Evolutionary conservation across 208 protist species (phyloP).

Genomic region (Leishmania amazonensis): DNA sequence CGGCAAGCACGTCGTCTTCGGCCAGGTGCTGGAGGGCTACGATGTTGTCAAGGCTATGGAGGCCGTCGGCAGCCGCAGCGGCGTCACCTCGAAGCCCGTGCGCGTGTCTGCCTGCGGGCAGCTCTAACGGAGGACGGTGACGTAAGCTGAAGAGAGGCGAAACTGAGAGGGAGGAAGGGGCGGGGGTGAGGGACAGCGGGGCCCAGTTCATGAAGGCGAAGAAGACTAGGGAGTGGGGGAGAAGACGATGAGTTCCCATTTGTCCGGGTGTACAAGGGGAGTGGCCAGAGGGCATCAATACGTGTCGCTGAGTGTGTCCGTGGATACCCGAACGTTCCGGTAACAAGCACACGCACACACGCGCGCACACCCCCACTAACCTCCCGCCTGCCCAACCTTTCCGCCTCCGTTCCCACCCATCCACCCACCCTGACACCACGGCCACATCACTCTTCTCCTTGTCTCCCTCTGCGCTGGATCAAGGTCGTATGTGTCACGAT

Average conservation of each 20-base stretch:
- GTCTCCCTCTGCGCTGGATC: not conserved
- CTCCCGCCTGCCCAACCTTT: not conserved
- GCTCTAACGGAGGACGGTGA: constrained; percentile 35
- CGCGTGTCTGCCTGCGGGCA: constrained; percentile 70
- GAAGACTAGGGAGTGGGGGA: not conserved
- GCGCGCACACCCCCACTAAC: not conserved
- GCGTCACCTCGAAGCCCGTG: constrained; percentile 59
- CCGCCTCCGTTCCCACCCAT: not conserved
- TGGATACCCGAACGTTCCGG: not conserved
- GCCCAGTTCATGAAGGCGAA: not conserved
- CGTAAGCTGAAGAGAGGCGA: not conserved
- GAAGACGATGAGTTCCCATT: not conserved
- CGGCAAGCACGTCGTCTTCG: constrained; percentile 97
- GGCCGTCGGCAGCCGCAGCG: constrained; percentile 58
- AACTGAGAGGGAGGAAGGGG: not conserved
- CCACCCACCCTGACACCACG: not conserved
- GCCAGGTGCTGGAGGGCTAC: constrained; percentile 91
- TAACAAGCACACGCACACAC: not conserved
- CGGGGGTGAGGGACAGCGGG: not conserved
- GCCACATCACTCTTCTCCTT: not conserved
- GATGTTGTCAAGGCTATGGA: constrained; percentile 89
- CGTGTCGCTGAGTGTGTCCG: not conserved
- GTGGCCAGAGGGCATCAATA: not conserved
- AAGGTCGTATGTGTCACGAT: not conserved
- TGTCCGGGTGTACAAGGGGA: not conserved